phyloP scores from a whole-genome alignment of 2,329 filamentous ascomycete species.

The Macrophomina phaseolina region DNA sequence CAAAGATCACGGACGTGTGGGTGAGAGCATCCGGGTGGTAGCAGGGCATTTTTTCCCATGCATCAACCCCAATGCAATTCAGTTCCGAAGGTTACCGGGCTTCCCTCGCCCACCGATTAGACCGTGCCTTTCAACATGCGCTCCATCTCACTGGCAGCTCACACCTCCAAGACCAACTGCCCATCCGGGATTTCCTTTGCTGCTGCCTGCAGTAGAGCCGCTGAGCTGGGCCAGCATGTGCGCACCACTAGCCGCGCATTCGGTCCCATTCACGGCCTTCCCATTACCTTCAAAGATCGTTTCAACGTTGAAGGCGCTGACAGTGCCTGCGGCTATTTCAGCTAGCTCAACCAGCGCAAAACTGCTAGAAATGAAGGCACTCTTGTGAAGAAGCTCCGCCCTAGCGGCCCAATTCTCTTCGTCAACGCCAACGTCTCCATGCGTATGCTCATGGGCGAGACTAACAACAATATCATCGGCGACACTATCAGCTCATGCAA shows the following conservation, averaged over 20 bases:
- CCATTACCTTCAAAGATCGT: conserved; percentile 48
- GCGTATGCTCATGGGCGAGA: conserved; percentile 63
- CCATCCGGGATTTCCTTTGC: conserved; percentile 48
- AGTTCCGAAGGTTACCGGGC: not conserved
- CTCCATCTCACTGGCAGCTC: not conserved
- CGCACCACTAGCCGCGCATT: conserved; percentile 34
- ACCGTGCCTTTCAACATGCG: not conserved
- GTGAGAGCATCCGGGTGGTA: conserved; percentile 73
- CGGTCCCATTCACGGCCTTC: conserved; percentile 46
- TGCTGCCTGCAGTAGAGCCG: conserved; percentile 40
- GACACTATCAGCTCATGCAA: conserved; percentile 55
- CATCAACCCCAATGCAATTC: too few relatives aligned
- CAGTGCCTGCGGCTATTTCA: conserved; percentile 59
- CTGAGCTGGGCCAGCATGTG: conserved; percentile 31
- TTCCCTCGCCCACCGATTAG: not conserved
- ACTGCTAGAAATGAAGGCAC: conserved; percentile 49
- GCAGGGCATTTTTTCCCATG: not conserved
- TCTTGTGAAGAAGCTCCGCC: conserved; percentile 56
- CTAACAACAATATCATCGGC: conserved; percentile 59
- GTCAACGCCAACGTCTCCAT: conserved; percentile 60
- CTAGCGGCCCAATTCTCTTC: conserved; percentile 58
- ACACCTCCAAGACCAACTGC: conserved; percentile 26
- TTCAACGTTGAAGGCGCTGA: conserved; percentile 50
- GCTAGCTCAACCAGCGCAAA: conserved; percentile 24
- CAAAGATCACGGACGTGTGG: conserved; percentile 76